Percentiles rank a stretch among this genome's conserved stretches.
phyloP scores from a whole-genome alignment of 805 yeast genomes.

The Wickerhamiella dianesei region DNA sequence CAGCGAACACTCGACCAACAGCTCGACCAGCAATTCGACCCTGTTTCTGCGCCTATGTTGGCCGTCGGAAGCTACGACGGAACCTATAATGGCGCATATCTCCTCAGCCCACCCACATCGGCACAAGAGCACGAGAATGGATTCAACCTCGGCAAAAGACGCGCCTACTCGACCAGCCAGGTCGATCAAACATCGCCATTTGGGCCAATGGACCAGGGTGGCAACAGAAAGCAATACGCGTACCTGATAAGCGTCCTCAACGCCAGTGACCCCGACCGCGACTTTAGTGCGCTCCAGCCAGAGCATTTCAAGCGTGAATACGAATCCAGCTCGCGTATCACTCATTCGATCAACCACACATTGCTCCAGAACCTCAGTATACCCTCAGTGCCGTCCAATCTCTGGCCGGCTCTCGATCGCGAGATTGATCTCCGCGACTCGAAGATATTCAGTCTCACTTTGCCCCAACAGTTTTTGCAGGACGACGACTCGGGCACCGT shows the following conservation, averaged over 20 bases:
- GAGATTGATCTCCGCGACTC: conserved; percentile 62
- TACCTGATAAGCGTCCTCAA: conserved; percentile 81
- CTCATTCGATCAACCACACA: conserved; percentile 1
- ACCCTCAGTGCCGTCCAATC: conserved; percentile 40
- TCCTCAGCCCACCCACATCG: conserved; percentile 2
- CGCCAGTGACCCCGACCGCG: conserved; percentile 92
- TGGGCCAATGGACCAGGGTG: conserved; percentile 79
- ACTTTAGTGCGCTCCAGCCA: conserved; percentile 78
- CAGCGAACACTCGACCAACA: conserved; percentile 80
- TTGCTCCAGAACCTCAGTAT: conserved; percentile 16
- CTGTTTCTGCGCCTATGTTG: neutral
- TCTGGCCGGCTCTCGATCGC: conserved; percentile 79
- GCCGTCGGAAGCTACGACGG: neutral
- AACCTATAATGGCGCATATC: neutral
- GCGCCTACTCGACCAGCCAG: conserved; percentile 20
- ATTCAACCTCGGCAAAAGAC: conserved; percentile 9
- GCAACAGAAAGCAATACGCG: conserved; percentile 80
- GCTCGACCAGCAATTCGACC: conserved; percentile 30
- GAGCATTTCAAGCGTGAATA: conserved; percentile 46
- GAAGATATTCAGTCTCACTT: conserved; percentile 28
- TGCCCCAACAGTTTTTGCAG: conserved; percentile 39
- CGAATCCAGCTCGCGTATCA: conserved; percentile 2
- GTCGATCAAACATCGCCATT: conserved; percentile 42
- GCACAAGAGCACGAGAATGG: conserved; percentile 4
- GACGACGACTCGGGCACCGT: conserved; percentile 50